Base-by-base conservation (phyloP, 1,139 yeast genomes). In the Scheffersomyces cryptocercus region DNA sequence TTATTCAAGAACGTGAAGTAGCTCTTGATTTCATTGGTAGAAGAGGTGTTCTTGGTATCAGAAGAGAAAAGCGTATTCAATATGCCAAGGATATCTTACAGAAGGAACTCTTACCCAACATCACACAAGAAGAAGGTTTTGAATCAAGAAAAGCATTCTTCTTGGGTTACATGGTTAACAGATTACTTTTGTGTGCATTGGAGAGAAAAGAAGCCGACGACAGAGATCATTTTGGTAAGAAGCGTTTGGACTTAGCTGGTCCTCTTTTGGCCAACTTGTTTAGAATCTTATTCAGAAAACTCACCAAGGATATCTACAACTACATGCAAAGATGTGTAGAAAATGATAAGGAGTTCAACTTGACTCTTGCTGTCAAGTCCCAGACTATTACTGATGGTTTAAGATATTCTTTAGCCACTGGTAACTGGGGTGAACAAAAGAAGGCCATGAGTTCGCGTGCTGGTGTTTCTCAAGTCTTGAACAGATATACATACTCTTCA, bases 371-470 rank as follows among this genome's bases (percentile, higher is more conserved):
- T 28, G 98, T 93, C 55, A 93, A 93, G 70, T 90, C 98, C 15
- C 95, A 91, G 56, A 93, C 98, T 6, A 89, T 93, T 56, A 95
- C 99, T 35, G 95, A 95, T 52, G 99, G 99, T 65, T 81, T 93
- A 67, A 88, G 95, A 66, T 95, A 93, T 70, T 95, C 99, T 32
- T 79, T 93, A 58, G 99, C 99, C 41, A 93, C 99, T 13, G 99
- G 99, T 76, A 93, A 95, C 72, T 93, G 99, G 99, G 99, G 99
- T 73, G 99, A 95, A 70, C 99, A 93, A 67, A 93, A 91, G 84
- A 95, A 93, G 70, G 98, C 98, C 16, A 93, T 95, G 99, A 85
- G 95, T 49, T 85, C 97, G 16, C 85, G 97, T 69, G 99, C 99
- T 8, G 99, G 99, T 79, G 99, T 95, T 41, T 93, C 99, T 13